Evolutionary conservation across 1,284 basidiomycete genomes (phyloP).

Genomic region (Xerocomus alliaceus): DNA sequence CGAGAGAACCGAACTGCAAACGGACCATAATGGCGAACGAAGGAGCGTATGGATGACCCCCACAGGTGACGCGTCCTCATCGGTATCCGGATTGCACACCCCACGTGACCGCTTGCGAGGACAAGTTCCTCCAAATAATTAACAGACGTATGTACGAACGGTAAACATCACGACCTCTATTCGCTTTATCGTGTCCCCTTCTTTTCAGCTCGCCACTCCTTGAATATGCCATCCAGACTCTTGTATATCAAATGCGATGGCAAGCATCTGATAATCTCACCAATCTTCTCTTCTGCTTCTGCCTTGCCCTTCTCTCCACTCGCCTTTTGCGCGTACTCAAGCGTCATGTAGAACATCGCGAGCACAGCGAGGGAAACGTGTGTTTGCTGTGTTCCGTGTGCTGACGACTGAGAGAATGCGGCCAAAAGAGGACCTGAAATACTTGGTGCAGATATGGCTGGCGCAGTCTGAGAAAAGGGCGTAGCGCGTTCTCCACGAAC

Average conservation of each 20-base stretch:
- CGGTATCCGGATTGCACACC: constrained; percentile 9
- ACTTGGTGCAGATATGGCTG: constrained; percentile 63
- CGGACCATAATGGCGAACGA: constrained; percentile 37
- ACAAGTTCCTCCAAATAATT: too few species aligned
- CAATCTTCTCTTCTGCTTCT: constrained; percentile 80
- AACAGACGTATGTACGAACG: constrained; percentile 11
- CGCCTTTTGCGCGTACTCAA: constrained; percentile 80
- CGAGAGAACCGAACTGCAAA: neutral
- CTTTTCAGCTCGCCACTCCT: constrained; percentile 86
- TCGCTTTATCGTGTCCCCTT: constrained; percentile 58
- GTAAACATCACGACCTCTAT: constrained; percentile 15
- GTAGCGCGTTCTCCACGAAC: constrained; percentile 87
- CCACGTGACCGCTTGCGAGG: too few species aligned
- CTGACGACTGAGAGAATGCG: constrained; percentile 74
- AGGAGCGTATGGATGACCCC: constrained; percentile 15
- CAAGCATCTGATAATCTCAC: constrained; percentile 87
- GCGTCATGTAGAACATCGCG: constrained; percentile 84
- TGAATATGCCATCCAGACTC: constrained; percentile 90
- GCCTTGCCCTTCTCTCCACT: constrained; percentile 68
- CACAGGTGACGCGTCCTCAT: constrained; percentile 41
- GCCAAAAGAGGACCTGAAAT: constrained; percentile 69
- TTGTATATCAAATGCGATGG: constrained; percentile 87
- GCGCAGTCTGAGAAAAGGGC: constrained; percentile 64
- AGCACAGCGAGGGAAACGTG: constrained; percentile 91
- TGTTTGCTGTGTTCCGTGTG: constrained; percentile 87